These are phyloP conservation scores for Sporothrix euskadiensis DNA, from an alignment of 2,329 filamentous ascomycete species.

Conservation along the genomic window DNA sequence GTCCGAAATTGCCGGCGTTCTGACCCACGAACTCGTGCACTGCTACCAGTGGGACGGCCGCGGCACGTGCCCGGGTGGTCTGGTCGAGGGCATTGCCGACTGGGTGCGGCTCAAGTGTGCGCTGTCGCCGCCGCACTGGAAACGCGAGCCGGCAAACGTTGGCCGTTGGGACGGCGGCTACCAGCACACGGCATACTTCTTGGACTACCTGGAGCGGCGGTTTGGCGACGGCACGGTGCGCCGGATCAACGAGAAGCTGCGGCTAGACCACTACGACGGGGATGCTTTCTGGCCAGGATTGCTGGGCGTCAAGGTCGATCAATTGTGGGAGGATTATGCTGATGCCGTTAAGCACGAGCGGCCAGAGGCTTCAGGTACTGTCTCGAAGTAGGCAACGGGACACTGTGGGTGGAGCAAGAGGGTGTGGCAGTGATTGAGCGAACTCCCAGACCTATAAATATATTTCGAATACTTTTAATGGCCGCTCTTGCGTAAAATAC, in stretches of 20 bases:
- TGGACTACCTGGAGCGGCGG: conserved; percentile 76
- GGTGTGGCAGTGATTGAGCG: not conserved
- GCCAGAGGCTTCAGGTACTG: conserved; percentile 19
- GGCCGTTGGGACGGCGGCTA: conserved; percentile 86
- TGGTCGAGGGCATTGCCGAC: conserved; percentile 91
- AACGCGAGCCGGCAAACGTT: conserved; percentile 46
- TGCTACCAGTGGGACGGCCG: conserved; percentile 80
- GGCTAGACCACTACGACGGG: conserved; percentile 64
- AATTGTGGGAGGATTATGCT: conserved; percentile 75
- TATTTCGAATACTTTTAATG: not conserved
- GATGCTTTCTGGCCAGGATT: conserved; percentile 67
- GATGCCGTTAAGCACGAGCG: conserved; percentile 35
- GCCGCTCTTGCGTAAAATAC: not conserved
- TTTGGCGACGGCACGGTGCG: conserved; percentile 62
- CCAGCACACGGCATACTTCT: conserved; percentile 86
- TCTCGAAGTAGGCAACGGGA: not conserved
- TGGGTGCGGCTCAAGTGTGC: conserved; percentile 79
- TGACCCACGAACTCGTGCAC: conserved; percentile 92
- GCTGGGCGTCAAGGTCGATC: conserved; percentile 63
- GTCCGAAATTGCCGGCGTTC: conserved; percentile 75
- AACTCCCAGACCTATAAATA: not conserved
- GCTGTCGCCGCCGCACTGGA: conserved; percentile 83
- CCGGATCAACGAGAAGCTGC: conserved; percentile 67
- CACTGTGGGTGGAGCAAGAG: not conserved
- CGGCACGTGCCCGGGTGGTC: conserved; percentile 65